Evolutionary conservation across 83 land plant species (phyloP).

Genomic region (Diphasiastrum complanatum): DNA sequence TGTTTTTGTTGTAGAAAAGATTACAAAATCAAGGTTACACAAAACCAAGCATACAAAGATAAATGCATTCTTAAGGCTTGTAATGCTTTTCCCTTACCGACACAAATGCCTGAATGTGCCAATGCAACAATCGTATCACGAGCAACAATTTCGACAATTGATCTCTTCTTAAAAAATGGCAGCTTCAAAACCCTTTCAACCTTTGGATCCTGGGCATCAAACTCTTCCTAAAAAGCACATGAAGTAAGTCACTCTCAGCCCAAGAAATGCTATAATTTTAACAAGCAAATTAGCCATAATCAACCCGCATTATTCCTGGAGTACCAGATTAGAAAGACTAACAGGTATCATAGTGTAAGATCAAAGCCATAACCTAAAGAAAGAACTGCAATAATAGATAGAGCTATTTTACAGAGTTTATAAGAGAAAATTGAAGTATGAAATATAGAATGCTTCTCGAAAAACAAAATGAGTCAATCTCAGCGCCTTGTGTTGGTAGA

Average conservation of each 20-base stretch:
- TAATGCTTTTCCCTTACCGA: slow-evolving; percentile 38
- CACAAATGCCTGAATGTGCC: slow-evolving; percentile 92
- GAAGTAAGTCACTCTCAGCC: no score
- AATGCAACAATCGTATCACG: slow-evolving; percentile 83
- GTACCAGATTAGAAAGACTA: no score
- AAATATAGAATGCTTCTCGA: not conserved
- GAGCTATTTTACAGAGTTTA: no score
- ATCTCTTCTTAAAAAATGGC: slow-evolving; percentile 62
- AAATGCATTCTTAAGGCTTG: not conserved
- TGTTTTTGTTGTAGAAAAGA: slow-evolving; percentile 92
- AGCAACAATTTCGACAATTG: slow-evolving; percentile 92
- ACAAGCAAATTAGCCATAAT: not conserved
- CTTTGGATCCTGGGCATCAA: slow-evolving; percentile 94
- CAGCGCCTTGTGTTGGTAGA: no score
- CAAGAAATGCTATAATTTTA: not conserved
- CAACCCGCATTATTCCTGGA: no score
- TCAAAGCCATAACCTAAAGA: no score
- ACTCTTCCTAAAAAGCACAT: no score
- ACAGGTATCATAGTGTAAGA: no score
- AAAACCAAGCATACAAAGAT: not conserved
- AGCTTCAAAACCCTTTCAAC: slow-evolving; percentile 48
- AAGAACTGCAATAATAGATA: no score
- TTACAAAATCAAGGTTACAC: slow-evolving; percentile 43
- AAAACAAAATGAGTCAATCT: no score
- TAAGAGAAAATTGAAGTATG: slow-evolving; percentile 1